Evolutionary conservation across 768 basidiomycete species (phyloP).

Genomic region (Mycena indigotica): DNA sequence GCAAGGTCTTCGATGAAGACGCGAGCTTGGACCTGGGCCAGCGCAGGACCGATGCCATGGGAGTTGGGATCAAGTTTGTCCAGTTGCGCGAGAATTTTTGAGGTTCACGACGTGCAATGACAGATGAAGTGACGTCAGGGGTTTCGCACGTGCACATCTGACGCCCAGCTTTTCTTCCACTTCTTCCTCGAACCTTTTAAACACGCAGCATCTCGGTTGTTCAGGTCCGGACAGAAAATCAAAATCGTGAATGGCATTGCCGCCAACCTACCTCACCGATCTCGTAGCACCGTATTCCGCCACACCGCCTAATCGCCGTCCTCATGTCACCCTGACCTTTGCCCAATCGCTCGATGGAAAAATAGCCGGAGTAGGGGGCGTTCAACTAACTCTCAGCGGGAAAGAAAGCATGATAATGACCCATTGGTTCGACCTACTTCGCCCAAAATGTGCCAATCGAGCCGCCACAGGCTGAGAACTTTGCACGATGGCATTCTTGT

Average conservation of each 20-base stretch:
- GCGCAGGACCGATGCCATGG: not conserved
- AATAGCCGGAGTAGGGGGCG: constrained; percentile 75
- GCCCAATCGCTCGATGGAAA: constrained; percentile 87
- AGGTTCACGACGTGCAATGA: no score
- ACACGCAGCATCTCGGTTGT: no score
- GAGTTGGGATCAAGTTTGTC: not conserved
- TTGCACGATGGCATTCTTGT: constrained; percentile 93
- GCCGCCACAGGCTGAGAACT: constrained; percentile 71
- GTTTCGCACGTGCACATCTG: no score
- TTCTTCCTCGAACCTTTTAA: no score
- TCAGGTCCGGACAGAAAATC: no score
- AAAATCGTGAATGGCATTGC: not conserved
- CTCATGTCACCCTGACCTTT: constrained; percentile 79
- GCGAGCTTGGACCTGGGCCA: not conserved
- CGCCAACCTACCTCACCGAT: constrained; percentile 23
- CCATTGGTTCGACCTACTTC: constrained; percentile 67
- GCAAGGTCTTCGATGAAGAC: not conserved
- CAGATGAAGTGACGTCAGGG: no score
- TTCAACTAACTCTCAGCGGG: constrained; percentile 82
- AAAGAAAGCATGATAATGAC: constrained; percentile 90
- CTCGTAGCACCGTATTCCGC: constrained; percentile 27
- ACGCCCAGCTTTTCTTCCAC: no score
- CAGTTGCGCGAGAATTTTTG: no score
- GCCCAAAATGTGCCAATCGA: not conserved
- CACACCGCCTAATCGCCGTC: constrained; percentile 35